phyloP scores from a whole-genome alignment of 192 early-diverging fungal genomes.

The Dispira parvispora region DNA sequence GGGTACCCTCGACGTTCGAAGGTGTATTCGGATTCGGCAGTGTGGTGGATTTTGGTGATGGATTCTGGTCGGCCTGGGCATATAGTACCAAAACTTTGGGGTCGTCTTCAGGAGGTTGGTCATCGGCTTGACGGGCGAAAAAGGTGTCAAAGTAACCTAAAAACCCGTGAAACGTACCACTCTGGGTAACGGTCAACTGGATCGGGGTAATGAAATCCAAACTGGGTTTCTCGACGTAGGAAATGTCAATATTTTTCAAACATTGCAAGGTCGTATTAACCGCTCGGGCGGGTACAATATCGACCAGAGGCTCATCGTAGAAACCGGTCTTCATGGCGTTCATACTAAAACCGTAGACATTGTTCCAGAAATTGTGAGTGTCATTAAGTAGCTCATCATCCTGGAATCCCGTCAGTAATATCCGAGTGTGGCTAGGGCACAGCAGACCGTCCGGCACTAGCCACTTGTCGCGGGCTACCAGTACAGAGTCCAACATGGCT shows the following conservation, averaged over 20 bases:
- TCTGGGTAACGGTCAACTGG: conserved; percentile 37
- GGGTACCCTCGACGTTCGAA: conserved; percentile 18
- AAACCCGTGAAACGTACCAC: conserved; percentile 55
- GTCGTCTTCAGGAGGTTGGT: conserved; percentile 1
- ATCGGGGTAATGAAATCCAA: conserved; percentile 63
- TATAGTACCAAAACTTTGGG: conserved; percentile 16
- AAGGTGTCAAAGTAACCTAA: conserved; percentile 90
- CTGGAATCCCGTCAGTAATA: conserved; percentile 54
- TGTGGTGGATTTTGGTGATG: conserved; percentile 1
- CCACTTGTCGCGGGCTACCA: conserved; percentile 67
- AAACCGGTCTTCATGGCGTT: conserved; percentile 60
- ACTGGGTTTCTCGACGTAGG: conserved; percentile 40
- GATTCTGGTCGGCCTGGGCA: conserved; percentile 13
- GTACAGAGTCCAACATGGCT: conserved; percentile 80
- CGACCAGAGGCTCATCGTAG: conserved; percentile 65
- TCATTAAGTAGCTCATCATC: conserved; percentile 70
- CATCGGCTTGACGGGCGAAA: conserved; percentile 39
- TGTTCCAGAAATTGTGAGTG: conserved; percentile 67
- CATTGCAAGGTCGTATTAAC: conserved; percentile 48
- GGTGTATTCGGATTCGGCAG: conserved; percentile 15
- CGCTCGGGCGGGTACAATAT: conserved; percentile 45
- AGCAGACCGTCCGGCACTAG: conserved; percentile 39
- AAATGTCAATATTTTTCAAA: conserved; percentile 58
- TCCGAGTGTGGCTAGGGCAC: conserved; percentile 53
- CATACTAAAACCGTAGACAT: conserved; percentile 93